Percentiles rank a stretch among this genome's conserved stretches.
These are phyloP conservation scores for Dacryopinax primogenitus DNA, from an alignment of 768 basidiomycete genomes.

Conservation along the genomic window DNA sequence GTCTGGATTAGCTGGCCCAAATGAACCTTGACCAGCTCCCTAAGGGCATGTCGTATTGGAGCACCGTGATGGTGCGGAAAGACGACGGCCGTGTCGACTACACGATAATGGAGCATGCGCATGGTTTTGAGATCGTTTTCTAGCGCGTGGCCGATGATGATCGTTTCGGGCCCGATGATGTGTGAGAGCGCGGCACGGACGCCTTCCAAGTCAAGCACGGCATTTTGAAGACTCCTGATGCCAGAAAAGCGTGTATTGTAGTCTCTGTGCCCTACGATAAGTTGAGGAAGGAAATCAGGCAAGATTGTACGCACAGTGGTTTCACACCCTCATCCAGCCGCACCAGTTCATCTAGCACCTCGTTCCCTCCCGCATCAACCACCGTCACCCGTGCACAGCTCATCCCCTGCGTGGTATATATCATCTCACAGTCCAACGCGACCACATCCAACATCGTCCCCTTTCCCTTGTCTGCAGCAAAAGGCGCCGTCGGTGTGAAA, in stretches of 20 bases:
- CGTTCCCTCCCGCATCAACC: constrained; percentile 58
- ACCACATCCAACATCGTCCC: constrained; percentile 55
- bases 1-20: constrained; percentile 72
- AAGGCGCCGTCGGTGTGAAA: constrained; percentile 41
- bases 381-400: constrained; percentile 83
- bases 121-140: constrained; percentile 92
- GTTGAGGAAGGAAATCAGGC: not conserved
- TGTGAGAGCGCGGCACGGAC: constrained; percentile 56
- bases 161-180: constrained; percentile 64
- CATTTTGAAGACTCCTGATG: constrained; percentile 46
- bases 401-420: constrained; percentile 87
- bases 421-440: constrained; percentile 93
- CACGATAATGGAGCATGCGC: constrained; percentile 68
- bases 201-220: constrained; percentile 50
- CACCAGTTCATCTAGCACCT: constrained; percentile 72
- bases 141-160: constrained; percentile 71
- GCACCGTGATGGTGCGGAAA: constrained; percentile 74
- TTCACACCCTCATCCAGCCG: constrained; percentile 69
- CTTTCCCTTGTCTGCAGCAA: constrained; percentile 11
- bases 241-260: constrained; percentile 87
- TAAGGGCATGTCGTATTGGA: constrained; percentile 64
- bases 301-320: constrained; percentile 43
- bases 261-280: constrained; percentile 42
- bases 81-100: constrained; percentile 76
- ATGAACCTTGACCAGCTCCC: constrained; percentile 76